These are phyloP conservation scores for Nakaseomyces uthaithaninus DNA, from an alignment of 1,139 yeast genomes.

Conservation along the genomic window DNA sequence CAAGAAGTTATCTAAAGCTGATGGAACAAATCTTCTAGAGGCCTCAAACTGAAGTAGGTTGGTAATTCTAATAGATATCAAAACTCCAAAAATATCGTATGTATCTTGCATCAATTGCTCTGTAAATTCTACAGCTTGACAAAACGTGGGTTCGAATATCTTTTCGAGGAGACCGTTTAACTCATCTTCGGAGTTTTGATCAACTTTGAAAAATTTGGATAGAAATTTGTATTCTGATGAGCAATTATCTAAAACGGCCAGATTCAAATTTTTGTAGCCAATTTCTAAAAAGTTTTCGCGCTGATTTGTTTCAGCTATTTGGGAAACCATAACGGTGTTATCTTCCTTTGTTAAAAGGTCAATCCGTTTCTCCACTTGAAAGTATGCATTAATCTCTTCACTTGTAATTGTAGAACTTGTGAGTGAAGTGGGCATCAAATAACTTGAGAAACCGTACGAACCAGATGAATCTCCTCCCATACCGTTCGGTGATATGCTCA, in stretches of 20 bases:
- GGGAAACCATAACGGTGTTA: conserved; percentile 67
- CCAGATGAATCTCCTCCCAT: conserved; percentile 17
- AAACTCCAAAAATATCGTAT: conserved; percentile 69
- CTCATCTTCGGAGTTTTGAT: conserved; percentile 34
- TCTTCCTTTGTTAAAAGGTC: conserved; percentile 47
- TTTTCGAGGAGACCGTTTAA: conserved; percentile 39
- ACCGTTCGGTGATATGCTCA: conserved; percentile 11
- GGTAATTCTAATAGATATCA: conserved; percentile 66
- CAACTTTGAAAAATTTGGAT: conserved; percentile 56
- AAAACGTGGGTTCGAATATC: conserved; percentile 45
- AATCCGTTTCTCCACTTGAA: conserved; percentile 50
- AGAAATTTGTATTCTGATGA: conserved; percentile 71
- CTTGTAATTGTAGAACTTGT: conserved; percentile 18
- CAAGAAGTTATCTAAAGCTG: conserved; percentile 60
- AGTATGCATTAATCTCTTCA: conserved; percentile 38
- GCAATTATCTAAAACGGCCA: conserved; percentile 69
- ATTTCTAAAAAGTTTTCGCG: conserved; percentile 62
- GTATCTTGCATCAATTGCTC: conserved; percentile 42
- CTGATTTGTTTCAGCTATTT: conserved; percentile 73
- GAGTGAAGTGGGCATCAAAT: conserved; percentile 21
- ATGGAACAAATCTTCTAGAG: conserved; percentile 57
- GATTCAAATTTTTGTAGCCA: conserved; percentile 62
- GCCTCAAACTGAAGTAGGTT: conserved; percentile 57
- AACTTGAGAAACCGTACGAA: conserved; percentile 20
- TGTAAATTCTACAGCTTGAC: conserved; percentile 46